These are phyloP conservation scores for Hyphopichia pseudoburtonii DNA, from an alignment of 1,139 yeast species.

Conservation along the genomic window DNA sequence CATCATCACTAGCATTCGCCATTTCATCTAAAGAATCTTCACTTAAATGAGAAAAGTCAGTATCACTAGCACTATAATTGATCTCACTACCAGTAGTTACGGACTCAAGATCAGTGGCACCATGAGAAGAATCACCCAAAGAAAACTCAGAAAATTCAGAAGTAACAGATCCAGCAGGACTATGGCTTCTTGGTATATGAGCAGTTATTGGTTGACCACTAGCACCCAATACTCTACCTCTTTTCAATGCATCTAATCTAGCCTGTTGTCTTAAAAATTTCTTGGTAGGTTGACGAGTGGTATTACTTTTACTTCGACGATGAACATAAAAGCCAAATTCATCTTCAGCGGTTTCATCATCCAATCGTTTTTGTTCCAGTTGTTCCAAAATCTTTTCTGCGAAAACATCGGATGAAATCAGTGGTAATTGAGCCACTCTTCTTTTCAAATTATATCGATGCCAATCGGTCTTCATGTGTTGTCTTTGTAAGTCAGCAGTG, in stretches of 20 bases:
- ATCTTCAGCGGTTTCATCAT: constrained; percentile 50
- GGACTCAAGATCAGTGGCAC: constrained; percentile 18
- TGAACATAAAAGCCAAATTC: constrained; percentile 62
- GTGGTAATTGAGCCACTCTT: constrained; percentile 80
- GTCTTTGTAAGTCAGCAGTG: constrained; percentile 76
- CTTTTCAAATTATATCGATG: constrained; percentile 90
- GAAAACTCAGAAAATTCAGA: constrained; percentile 67
- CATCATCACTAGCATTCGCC: constrained; percentile 20
- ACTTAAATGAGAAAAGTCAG: constrained; percentile 40
- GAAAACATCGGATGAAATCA: constrained; percentile 77
- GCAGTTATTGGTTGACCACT: constrained; percentile 13
- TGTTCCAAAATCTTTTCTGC: constrained; percentile 65
- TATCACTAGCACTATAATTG: constrained; percentile 34
- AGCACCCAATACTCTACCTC: constrained; percentile 12
- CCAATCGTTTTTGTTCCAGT: constrained; percentile 24
- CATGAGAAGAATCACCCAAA: constrained; percentile 54
- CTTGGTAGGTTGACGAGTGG: constrained; percentile 22
- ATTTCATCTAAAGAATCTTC: constrained; percentile 20
- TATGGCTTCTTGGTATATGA: constrained; percentile 40
- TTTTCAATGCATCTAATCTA: constrained; percentile 9
- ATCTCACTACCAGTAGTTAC: constrained; percentile 52
- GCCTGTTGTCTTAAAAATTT: constrained; percentile 17
- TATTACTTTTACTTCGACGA: constrained; percentile 23
- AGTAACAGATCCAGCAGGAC: constrained; percentile 54
- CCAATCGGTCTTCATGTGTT: constrained; percentile 97